Percentiles rank a stretch among this genome's conserved stretches.
phyloP scores from a whole-genome alignment of 495 filamentous ascomycete species.

The Tuber microsphaerosporum region DNA sequence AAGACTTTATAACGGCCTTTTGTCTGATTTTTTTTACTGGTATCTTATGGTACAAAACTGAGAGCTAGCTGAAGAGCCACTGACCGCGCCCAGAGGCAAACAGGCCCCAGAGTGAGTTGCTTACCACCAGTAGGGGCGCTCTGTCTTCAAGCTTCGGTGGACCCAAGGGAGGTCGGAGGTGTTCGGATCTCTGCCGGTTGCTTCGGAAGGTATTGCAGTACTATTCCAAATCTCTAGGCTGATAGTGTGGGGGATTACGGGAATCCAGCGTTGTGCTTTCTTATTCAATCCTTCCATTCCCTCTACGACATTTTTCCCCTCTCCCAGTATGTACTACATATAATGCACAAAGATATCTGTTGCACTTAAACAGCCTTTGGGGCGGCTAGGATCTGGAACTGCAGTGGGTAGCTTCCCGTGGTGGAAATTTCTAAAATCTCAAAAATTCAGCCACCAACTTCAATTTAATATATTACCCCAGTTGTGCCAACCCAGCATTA shows the following conservation, averaged over 20 bases:
- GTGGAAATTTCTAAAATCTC: background rate
- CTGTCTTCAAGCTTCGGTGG: background rate
- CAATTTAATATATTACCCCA: too few relatives aligned
- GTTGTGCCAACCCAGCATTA: too few relatives aligned
- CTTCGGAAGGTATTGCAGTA: background rate
- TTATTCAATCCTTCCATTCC: background rate
- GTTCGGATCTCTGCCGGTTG: background rate
- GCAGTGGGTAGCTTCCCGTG: background rate
- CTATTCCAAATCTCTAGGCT: background rate
- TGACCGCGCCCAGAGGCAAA: background rate
- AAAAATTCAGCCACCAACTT: background rate
- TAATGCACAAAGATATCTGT: background rate
- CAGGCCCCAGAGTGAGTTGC: background rate
- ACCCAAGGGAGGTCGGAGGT: background rate
- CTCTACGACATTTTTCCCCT: background rate
- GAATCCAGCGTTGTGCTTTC: background rate
- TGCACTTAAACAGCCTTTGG: background rate
- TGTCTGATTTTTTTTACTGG: background rate
- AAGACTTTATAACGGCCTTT: background rate
- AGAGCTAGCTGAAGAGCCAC: background rate
- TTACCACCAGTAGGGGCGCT: background rate
- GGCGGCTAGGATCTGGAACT: background rate
- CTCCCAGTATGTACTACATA: background rate
- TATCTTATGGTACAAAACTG: background rate
- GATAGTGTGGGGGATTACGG: background rate